Evolutionary conservation across 345 rosid genomes (phyloP).

Genomic region (Salix caprea): DNA sequence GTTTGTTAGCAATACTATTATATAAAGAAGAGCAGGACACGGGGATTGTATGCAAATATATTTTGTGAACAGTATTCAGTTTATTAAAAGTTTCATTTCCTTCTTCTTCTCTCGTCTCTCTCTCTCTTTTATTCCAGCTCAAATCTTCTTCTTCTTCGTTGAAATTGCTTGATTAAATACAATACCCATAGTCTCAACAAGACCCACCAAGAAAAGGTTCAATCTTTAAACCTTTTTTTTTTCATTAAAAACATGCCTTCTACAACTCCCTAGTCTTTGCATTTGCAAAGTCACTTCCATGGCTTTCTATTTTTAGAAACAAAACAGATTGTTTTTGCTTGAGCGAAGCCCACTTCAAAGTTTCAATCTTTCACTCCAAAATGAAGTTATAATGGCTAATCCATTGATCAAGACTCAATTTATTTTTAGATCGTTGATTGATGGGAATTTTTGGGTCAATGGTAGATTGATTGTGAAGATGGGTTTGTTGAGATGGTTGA

Average conservation of each 20-base stretch:
- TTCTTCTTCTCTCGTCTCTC: too few relatives aligned
- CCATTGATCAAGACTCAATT: slow-evolving; percentile 5
- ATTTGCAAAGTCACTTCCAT: slow-evolving; percentile 68
- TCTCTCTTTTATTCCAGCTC: too few relatives aligned
- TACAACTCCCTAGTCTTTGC: slow-evolving; percentile 44
- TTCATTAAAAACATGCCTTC: slow-evolving; percentile 25
- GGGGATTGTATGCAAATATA: too few relatives aligned
- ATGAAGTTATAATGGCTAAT: neutral
- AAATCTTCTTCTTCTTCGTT: too few relatives aligned
- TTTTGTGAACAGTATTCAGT: too few relatives aligned
- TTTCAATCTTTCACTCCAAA: neutral
- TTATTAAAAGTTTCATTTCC: too few relatives aligned
- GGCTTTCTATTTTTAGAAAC: slow-evolving; percentile 10
- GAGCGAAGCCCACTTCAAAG: neutral
- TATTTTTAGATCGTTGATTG: neutral
- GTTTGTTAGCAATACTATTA: too few relatives aligned
- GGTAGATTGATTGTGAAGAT: neutral
- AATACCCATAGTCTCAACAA: too few relatives aligned
- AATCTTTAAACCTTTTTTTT: slow-evolving; percentile 40
- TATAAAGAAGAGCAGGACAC: too few relatives aligned
- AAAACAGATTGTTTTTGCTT: slow-evolving; percentile 8
- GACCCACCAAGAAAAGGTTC: slow-evolving; percentile 52
- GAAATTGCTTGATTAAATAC: too few relatives aligned
- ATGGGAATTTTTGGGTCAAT: neutral
- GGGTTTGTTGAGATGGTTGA: neutral